Conservation (phyloP, 768 basidiomycete genomes). For the Boletus coccyginus region DNA sequence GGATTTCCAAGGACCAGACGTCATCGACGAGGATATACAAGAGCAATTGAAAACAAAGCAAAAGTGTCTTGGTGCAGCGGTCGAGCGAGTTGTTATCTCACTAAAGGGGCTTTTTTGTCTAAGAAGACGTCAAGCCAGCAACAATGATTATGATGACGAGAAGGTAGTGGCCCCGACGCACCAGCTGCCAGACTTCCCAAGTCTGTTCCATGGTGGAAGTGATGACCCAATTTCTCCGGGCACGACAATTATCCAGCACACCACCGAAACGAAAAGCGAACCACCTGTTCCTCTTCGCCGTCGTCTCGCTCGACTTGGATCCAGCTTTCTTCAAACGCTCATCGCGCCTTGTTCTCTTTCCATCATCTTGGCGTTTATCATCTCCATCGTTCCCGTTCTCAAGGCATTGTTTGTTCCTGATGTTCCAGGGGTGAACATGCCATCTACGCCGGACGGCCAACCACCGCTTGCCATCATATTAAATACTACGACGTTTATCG, state of each 20-base stretch:
- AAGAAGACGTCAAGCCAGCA: not conserved
- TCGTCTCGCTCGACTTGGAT: conserved; percentile 7
- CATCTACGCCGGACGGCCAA: conserved; percentile 59
- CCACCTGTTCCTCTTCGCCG: not conserved
- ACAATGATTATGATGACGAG: conserved; percentile 4
- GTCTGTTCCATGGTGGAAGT: not conserved
- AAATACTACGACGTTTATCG: conserved; percentile 57
- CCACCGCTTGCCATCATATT: conserved; percentile 63
- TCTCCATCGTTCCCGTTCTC: conserved; percentile 53
- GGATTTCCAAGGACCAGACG: conserved; percentile 66
- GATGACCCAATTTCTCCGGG: not conserved
- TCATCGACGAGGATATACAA: conserved; percentile 54
- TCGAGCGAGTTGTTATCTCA: conserved; percentile 10
- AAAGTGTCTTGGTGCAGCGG: conserved; percentile 11
- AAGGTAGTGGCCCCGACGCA: not conserved
- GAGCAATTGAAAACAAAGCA: conserved; percentile 42
- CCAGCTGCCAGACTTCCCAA: not conserved
- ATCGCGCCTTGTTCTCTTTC: conserved; percentile 49
- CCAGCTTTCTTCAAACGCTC: conserved; percentile 35
- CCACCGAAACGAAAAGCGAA: not conserved
- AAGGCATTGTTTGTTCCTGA: conserved; percentile 57
- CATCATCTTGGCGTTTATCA: conserved; percentile 52
- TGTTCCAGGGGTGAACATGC: conserved; percentile 42
- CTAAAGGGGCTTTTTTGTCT: not conserved
- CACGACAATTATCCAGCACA: conserved; percentile 6